Evolutionary conservation across 768 basidiomycete species (phyloP).

Genomic region (Tylopilus balloui): DNA sequence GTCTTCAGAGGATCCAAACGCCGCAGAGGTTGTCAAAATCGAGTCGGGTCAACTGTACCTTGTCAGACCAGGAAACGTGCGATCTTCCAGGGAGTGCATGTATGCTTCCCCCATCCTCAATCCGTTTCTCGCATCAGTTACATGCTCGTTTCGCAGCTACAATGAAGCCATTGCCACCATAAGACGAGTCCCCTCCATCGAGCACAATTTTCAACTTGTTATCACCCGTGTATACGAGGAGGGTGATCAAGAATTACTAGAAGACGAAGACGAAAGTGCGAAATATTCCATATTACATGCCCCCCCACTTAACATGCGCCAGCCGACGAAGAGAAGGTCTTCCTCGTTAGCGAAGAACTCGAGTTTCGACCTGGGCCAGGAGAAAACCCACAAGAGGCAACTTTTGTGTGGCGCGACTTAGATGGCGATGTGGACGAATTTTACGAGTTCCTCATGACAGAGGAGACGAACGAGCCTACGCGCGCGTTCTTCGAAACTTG

Average conservation of each 20-base stretch:
- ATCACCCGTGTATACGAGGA: constrained; percentile 97
- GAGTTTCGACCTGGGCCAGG: constrained; percentile 76
- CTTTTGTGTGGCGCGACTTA: constrained; percentile 88
- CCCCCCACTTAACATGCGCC: constrained; percentile 8
- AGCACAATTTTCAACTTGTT: constrained; percentile 85
- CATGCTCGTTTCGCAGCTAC: constrained; percentile 51
- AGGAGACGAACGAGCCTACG: constrained; percentile 71
- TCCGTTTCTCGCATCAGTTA: not conserved
- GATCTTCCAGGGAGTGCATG: constrained; percentile 97
- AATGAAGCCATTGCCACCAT: constrained; percentile 95
- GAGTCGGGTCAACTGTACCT: constrained; percentile 88
- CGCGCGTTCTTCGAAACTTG: constrained; percentile 88
- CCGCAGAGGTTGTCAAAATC: constrained; percentile 92
- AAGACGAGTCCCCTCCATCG: constrained; percentile 71
- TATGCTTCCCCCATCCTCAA: constrained; percentile 36
- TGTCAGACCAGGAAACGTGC: constrained; percentile 85
- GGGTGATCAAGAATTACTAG: constrained; percentile 89
- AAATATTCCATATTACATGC: constrained; percentile 7
- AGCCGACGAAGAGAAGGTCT: constrained; percentile 94
- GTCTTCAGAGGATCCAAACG: constrained; percentile 81
- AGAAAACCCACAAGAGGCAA: constrained; percentile 68
- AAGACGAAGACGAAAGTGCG: constrained; percentile 89
- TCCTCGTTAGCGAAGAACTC: constrained; percentile 86
- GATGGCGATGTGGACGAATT: constrained; percentile 89
- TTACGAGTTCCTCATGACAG: constrained; percentile 85